Evolutionary conservation across 441 rosid genomes (phyloP).

Genomic region (Gossypium aridum): DNA sequence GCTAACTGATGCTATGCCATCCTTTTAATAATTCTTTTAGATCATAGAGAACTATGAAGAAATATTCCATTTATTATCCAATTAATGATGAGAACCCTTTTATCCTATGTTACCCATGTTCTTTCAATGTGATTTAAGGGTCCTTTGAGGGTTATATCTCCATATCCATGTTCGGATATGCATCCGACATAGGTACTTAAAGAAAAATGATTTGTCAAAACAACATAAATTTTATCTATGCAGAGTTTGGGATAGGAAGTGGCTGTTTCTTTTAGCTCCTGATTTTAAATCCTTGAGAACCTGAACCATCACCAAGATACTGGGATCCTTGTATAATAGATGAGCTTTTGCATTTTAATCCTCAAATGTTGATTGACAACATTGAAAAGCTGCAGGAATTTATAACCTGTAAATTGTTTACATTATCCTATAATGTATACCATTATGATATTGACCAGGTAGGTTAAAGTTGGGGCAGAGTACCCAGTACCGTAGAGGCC

Average conservation of each 20-base stretch:
- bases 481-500: background rate
- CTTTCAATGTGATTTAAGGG: background rate
- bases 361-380: background rate
- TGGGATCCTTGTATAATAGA: background rate
- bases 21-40: background rate
- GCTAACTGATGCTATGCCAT: background rate
- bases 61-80: background rate
- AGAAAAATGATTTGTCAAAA: background rate
- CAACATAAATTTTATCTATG: background rate
- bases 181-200: background rate
- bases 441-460: background rate
- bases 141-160: background rate
- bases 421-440: background rate
- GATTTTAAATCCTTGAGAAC: background rate
- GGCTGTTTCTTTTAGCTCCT: background rate
- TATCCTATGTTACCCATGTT: background rate
- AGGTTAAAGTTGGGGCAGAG: background rate
- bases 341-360: background rate
- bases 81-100: background rate
- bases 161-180: background rate
- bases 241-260: background rate
- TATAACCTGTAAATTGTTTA: background rate
- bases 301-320: background rate
- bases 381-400: background rate
- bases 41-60: background rate